phyloP scores from a whole-genome alignment of 169 alveolate species.

The Plasmodium vivax region DNA sequence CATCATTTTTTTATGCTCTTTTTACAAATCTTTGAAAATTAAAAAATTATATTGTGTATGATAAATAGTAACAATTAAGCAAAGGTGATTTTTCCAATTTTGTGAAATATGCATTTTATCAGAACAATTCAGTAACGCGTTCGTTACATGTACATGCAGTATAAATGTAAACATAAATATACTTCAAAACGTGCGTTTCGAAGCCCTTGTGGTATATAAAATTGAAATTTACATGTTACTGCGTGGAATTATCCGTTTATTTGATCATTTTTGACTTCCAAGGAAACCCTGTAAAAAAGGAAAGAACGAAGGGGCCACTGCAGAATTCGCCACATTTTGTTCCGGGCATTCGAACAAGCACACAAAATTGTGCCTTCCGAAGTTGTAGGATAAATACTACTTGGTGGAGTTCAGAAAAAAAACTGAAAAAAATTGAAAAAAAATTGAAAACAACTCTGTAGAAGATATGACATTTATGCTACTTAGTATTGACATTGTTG shows the following conservation, averaged over 20 bases:
- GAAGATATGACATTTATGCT: not conserved
- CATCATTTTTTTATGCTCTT: not conserved
- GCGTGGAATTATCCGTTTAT: not conserved
- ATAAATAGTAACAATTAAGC: not conserved
- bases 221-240: not conserved
- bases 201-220: not conserved
- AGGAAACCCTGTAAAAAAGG: not conserved
- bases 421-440: not conserved
- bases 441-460: not conserved
- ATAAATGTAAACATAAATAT: not conserved
- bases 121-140: not conserved
- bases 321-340: not conserved
- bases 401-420: not conserved
- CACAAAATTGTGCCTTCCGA: not conserved
- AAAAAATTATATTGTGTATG: not conserved
- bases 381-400: not conserved
- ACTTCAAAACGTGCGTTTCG: not conserved
- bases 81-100: not conserved
- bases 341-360: not conserved
- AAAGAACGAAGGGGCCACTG: not conserved
- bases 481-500: not conserved
- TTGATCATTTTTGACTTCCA: not conserved
- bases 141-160: not conserved
- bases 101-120: not conserved
- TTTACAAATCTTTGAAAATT: not conserved